Percentiles rank a stretch among this genome's conserved stretches.
Evolutionary conservation across 2,329 filamentous ascomycete species (phyloP).

Genomic region (Talaromyces atroroseus): DNA sequence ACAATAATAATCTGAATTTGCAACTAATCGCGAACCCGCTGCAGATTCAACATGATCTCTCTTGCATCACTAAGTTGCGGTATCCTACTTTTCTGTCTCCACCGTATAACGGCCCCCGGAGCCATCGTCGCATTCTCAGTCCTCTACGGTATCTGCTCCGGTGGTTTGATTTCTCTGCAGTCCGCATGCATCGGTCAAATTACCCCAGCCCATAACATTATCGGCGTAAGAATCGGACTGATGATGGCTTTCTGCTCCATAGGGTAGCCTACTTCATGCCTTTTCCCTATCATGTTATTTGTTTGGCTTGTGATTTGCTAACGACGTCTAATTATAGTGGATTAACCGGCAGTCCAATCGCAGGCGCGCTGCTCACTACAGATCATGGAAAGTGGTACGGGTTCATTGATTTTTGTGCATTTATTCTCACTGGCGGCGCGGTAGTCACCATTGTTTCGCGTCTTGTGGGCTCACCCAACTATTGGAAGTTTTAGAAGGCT

Average conservation of each 20-base stretch:
- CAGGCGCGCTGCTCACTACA: neutral
- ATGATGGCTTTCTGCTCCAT: slow-evolving; percentile 5
- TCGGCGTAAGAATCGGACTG: slow-evolving; percentile 12
- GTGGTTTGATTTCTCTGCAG: slow-evolving; percentile 10
- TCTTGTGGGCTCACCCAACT: no score
- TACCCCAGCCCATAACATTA: slow-evolving; percentile 5
- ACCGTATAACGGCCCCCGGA: neutral
- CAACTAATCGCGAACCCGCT: neutral
- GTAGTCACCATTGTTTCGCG: no score
- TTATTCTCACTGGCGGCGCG: neutral
- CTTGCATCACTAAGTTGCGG: neutral
- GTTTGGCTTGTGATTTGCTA: neutral
- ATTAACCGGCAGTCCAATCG: slow-evolving; percentile 2
- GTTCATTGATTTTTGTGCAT: neutral
- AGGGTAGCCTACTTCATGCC: neutral
- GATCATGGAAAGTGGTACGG: neutral
- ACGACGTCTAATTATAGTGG: neutral
- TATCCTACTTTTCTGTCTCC: neutral
- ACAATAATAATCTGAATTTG: neutral
- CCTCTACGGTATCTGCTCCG: neutral
- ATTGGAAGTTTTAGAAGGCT: no score
- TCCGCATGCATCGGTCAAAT: slow-evolving; percentile 11
- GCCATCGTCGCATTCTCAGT: neutral
- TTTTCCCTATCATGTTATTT: neutral
- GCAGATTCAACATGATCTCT: neutral